A percentile compares a stretch with the other conserved stretches of the same genome.
phyloP scores from a whole-genome alignment of 1,284 basidiomycete species.

The Athelia psychrophila region DNA sequence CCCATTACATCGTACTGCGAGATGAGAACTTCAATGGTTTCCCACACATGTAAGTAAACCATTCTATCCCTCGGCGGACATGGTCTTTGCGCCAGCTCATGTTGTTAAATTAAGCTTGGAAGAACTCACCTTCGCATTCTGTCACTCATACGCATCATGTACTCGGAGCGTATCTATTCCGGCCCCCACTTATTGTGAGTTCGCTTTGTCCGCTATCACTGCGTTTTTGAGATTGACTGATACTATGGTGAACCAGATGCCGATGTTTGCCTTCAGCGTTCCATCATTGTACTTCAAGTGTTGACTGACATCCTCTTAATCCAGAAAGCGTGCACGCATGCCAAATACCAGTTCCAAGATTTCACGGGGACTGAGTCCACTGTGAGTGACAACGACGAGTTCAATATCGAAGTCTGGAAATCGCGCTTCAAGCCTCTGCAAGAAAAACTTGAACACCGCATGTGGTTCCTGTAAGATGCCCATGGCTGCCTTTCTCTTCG shows the following conservation, averaged over 20 bases:
- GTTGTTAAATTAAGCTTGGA: slow-evolving; percentile 12
- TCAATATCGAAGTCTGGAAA: neutral
- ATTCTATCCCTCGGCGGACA: neutral
- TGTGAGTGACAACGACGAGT: neutral
- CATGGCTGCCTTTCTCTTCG: neutral
- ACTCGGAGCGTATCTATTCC: slow-evolving; percentile 34
- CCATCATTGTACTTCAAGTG: too few species aligned
- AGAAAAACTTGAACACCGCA: neutral
- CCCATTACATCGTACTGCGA: slow-evolving; percentile 26
- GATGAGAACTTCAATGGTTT: slow-evolving; percentile 19
- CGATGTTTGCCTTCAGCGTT: neutral
- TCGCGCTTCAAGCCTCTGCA: neutral
- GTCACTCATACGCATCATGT: slow-evolving; percentile 30
- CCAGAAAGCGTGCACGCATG: neutral
- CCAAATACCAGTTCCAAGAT: neutral
- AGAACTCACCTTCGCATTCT: slow-evolving; percentile 29
- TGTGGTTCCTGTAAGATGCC: neutral
- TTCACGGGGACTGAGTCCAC: neutral
- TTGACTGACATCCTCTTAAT: too few species aligned
- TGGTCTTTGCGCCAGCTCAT: neutral
- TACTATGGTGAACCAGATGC: neutral
- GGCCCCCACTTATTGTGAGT: slow-evolving; percentile 31
- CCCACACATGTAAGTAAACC: neutral
- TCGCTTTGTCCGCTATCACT: neutral
- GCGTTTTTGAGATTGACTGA: neutral